Base-by-base conservation (phyloP, 2,329 filamentous ascomycete genomes). In the Sclerotiophoma versabilis region DNA sequence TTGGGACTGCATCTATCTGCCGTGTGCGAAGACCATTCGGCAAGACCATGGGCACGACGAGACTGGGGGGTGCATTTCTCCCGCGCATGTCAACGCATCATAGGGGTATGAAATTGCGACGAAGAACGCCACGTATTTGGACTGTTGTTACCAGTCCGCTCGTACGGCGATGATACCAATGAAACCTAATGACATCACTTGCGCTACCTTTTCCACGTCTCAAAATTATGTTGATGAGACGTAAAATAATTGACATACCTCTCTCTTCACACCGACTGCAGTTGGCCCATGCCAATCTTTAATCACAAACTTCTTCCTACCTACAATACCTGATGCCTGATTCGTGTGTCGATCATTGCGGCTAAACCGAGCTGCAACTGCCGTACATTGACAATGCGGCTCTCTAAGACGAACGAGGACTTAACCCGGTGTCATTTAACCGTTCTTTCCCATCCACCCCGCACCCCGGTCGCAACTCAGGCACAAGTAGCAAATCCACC, bases 341-440 rank as follows among this genome's bases (percentile, higher is more conserved):
- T 53, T 34, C 37, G 29, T 34, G 25, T 53, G 39, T 60, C 63
- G 58, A 54, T 68, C 17, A 32, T 34, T 41, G 33, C 46, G 63
- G 65, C 32, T 66, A 66, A 65, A 60, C 49, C 51, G 27, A 29
- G 30, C 19, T n/a, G 34, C 14, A 19, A 20, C 43, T 19, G 22
- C 41, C n/a, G n/a, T n/a, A n/a, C 46, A 12, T 30, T 15, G 14
- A 30, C 6, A 10, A 34, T 46, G 51, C 45, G 51, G 51, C 39
- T 49, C 46, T 37, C 19, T 7, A 20, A 25, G 12, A n/a, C 23
- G 27, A 9, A 47, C 17, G 30, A 67, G 61, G 59, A 58, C 43
- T 30, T 49, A n/a, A 49, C 15, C 54, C 54, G 54, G 37, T 50
- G 48, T 60, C 62, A 70, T 72, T 72, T 74, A 72, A 59, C 70